Evolutionary conservation across 495 filamentous ascomycete species (phyloP), one percentile per base, ranked within the genome.

Genomic region (Trichoderma reesei): DNA sequence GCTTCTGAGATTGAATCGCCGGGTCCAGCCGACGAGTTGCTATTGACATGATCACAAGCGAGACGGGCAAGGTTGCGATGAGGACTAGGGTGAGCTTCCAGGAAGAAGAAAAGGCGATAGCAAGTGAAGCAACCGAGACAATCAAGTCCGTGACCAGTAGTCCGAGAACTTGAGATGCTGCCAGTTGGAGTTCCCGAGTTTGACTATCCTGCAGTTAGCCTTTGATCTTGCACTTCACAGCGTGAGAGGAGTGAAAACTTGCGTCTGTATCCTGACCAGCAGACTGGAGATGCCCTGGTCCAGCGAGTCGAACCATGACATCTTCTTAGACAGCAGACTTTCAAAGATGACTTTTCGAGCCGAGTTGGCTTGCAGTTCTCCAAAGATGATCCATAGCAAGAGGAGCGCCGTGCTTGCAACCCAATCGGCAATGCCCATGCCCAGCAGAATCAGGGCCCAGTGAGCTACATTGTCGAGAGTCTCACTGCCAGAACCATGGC

Each of bases 71-170:
- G 0, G 86, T 87, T 0, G 89, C 81, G 5, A 96, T 74, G 20
- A 90, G 88, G n/a, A 94, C 86, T 0, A 96, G 75, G 0, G 91
- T 92, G 8, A 98, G 81, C 61, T 88, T 85, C 90, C 88, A 97
- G 0, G 90, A 92, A 64, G 82, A 87, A 68, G 84, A 86, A 13
- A 97, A 80, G 0, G 90, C 90, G 7, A 96, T 73, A 4, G 72
- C 76, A 5, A 96, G 76, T 14, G 88, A 86, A 8, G 83, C 81
- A 14, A 88, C 2, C 2, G 83, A 79, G 42, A 85, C 83, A 31
- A 86, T 80, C 2, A 82, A 68, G 62, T 88, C 84, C 64, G 88
- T 83, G 20, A 88, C 65, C 1, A 86, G 68, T 64, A 86, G 83
- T 2, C 91, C 92, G 0, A 98, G 74, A 0, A 88, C 88, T 65